Conservation (phyloP, 177 flowering plant genomes). For the Vitis hybrid region DNA sequence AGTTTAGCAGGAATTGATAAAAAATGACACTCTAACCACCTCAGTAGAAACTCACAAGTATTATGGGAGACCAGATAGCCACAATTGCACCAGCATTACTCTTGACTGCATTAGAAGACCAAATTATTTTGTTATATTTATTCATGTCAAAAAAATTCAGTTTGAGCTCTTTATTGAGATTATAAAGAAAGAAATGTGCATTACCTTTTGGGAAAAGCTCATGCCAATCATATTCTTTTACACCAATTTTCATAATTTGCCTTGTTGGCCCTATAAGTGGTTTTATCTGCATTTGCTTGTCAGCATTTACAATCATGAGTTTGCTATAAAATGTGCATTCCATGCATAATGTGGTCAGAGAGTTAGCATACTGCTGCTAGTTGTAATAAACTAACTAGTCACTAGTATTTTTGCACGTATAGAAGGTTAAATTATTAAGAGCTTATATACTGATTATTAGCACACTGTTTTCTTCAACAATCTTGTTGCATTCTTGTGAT, state of each 20-base stretch:
- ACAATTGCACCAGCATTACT: constrained; percentile 86
- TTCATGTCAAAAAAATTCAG: not conserved
- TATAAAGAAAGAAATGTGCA: not conserved
- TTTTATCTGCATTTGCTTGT: constrained; percentile 59
- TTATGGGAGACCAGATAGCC: constrained; percentile 93
- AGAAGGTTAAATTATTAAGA: too few relatives aligned
- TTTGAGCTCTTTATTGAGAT: not conserved
- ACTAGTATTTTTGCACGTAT: not conserved
- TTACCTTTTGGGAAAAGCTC: constrained; percentile 90
- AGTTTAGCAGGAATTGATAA: not conserved
- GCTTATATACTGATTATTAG: too few relatives aligned
- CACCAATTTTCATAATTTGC: constrained; percentile 69
- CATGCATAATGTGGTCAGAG: not conserved
- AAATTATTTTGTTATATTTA: not conserved
- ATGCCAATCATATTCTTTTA: constrained; percentile 75
- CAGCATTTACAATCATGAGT: constrained; percentile 3
- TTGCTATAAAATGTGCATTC: not conserved
- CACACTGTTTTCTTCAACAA: too few relatives aligned
- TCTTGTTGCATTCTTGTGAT: too few relatives aligned
- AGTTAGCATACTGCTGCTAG: not conserved
- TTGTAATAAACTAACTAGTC: not conserved
- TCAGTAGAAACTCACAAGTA: constrained; percentile 63
- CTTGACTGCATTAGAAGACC: constrained; percentile 55
- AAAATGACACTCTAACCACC: not conserved
- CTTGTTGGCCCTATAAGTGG: constrained; percentile 89